These are phyloP conservation scores for Parascedosporium putredinis DNA, from an alignment of 2,329 filamentous ascomycete genomes.

Conservation along the genomic window DNA sequence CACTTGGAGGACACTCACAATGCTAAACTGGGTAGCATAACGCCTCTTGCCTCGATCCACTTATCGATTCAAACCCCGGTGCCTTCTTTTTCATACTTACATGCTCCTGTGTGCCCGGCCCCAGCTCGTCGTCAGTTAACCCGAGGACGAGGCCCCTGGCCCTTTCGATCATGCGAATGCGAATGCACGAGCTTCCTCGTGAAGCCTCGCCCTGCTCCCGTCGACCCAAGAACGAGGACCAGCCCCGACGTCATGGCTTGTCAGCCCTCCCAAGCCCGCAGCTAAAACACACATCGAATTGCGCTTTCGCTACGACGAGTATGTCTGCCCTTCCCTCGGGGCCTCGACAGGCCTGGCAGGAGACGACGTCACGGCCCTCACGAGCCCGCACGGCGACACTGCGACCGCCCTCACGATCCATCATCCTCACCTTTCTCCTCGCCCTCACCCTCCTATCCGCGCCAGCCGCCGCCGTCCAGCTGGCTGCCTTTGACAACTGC, in stretches of 20 bases:
- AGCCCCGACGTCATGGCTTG: neutral
- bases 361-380: neutral
- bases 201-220: neutral
- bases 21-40: no score
- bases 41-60: no score
- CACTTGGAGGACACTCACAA: no score
- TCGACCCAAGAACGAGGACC: neutral
- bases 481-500: conserved; percentile 74
- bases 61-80: no score
- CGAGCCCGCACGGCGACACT: neutral
- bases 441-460: conserved; percentile 23
- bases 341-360: neutral
- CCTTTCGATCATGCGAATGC: conserved; percentile 5
- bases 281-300: neutral
- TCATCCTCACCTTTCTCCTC: conserved; percentile 21
- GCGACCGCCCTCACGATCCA: neutral
- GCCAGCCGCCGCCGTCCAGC: conserved; percentile 49
- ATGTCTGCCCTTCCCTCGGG: neutral
- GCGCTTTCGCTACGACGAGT: neutral
- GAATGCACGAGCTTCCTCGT: neutral
- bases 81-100: no score
- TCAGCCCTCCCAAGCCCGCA: neutral
- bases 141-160: neutral
- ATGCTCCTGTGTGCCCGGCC: neutral
- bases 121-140: neutral